Base-by-base conservation (phyloP, 2,329 filamentous ascomycete species). In the Cadophora gregata region DNA sequence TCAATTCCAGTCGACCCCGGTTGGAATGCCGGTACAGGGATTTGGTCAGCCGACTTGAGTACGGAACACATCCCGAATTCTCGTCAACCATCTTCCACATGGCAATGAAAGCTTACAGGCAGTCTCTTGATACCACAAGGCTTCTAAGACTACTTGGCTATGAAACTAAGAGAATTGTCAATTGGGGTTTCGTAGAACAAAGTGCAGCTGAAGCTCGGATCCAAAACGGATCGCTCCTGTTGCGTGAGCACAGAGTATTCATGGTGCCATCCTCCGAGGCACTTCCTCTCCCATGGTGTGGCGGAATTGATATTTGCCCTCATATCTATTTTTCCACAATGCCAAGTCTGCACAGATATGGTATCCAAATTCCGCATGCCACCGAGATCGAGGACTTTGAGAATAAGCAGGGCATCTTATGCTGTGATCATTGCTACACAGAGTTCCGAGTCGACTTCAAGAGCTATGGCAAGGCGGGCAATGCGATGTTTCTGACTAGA, bases 31-130 rank as follows among this genome's bases (percentile, higher is more conserved):
- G 66, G 42, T 29, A 42, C 1, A 16, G 14, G 25, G 66, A 66
- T 24, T 63, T 36, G 4, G 3, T 4, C 31, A 42, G 27, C 38
- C 45, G 56, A 27, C 6, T 58, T 58, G 14, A 3, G 12, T n/a
- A 1, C 3, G 47, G 14, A 25, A 64, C 29, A 6, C 19, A 67
- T 31, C 5, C 21, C 7, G 31, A 58, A 14, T 70, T 68, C 59
- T 64, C 60, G 6, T 64, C 66, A 14, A 70, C 61, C 3, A 59
- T 68, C 36, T 69, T 68, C 58, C 55, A 47, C 8, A 70, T 70
- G 68, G 68, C 63, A 36, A 70, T 70, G 68, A 69, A 67, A 65
- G 47, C 62, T 24, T 38, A 65, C 62, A 64, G 67, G 25, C 62
- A 58, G n/a, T 51, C 50, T 53, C 48, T 48, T 31, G 62, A 67